These are phyloP conservation scores for Boletus pseudopeckii DNA, from an alignment of 768 basidiomycete genomes.

Conservation along the genomic window DNA sequence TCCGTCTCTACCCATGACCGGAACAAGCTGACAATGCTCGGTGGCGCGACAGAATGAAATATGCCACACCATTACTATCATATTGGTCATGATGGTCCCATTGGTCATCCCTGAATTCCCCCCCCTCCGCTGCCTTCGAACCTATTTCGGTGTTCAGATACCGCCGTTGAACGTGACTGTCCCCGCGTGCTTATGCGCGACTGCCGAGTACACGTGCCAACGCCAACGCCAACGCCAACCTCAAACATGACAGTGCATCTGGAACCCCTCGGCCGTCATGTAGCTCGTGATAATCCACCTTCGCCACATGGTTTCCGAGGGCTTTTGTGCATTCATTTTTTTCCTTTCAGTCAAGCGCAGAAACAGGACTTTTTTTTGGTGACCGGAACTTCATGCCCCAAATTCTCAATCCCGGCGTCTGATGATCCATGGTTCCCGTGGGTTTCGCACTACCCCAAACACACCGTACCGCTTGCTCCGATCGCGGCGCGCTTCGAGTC, in stretches of 20 bases:
- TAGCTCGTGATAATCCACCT: neutral
- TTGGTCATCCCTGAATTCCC: neutral
- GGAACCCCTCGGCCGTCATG: neutral
- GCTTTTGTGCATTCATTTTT: neutral
- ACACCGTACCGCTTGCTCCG: neutral
- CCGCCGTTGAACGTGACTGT: neutral
- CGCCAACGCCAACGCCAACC: neutral
- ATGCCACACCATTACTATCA: neutral
- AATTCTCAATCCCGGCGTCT: conserved; percentile 1
- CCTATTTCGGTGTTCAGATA: neutral
- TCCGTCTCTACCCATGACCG: conserved; percentile 5
- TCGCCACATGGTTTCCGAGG: neutral
- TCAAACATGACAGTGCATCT: conserved; percentile 7
- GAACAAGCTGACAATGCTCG: conserved; percentile 5
- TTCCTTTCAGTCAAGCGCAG: neutral
- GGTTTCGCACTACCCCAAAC: conserved; percentile 6
- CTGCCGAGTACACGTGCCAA: neutral
- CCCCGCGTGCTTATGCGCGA: neutral
- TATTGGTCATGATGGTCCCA: no score
- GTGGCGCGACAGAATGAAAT: neutral
- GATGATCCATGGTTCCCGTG: neutral
- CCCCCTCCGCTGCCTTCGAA: neutral
- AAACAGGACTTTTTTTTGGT: neutral
- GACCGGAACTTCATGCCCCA: neutral
- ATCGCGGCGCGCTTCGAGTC: neutral